Evolutionary conservation across 345 rosid species (phyloP).

Genomic region (Melaleuca quinquenervia): DNA sequence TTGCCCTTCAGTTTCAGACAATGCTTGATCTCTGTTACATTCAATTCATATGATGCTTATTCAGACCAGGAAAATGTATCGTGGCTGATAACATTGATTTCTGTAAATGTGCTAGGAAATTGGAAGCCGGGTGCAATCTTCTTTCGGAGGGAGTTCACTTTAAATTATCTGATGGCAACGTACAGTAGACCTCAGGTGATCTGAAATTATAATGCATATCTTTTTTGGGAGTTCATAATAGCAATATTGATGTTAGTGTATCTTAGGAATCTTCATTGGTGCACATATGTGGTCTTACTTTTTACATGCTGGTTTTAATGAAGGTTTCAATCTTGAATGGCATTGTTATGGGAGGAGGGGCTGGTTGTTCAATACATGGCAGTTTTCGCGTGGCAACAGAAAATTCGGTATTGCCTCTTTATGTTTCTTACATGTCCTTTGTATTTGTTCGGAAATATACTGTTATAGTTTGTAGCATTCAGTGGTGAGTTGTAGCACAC

Average conservation of each 20-base stretch:
- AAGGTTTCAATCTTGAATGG: constrained; percentile 81
- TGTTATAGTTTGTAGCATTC: neutral
- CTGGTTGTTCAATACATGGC: constrained; percentile 72
- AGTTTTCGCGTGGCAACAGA: constrained; percentile 73
- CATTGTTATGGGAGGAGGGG: constrained; percentile 88
- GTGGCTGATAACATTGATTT: neutral
- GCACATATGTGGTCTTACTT: neutral
- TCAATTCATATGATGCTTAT: neutral
- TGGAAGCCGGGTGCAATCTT: constrained; percentile 47
- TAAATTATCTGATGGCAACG: constrained; percentile 63
- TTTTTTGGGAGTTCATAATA: neutral
- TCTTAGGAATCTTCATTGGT: neutral
- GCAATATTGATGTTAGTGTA: neutral
- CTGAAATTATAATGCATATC: neutral
- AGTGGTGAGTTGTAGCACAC: neutral
- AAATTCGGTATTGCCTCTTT: constrained; percentile 38
- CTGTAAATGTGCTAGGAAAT: constrained; percentile 15
- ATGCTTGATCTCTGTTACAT: neutral
- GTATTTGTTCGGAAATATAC: neutral
- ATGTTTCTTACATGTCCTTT: neutral
- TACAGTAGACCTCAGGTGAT: constrained; percentile 64
- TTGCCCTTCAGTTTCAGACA: neutral
- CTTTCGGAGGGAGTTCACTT: constrained; percentile 35
- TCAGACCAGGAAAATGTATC: neutral
- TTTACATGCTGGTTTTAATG: neutral